Evolutionary conservation across 176 grass and related monocot species (phyloP), one percentile per base, ranked within the genome.

Genomic region (Juncus inflexus): DNA sequence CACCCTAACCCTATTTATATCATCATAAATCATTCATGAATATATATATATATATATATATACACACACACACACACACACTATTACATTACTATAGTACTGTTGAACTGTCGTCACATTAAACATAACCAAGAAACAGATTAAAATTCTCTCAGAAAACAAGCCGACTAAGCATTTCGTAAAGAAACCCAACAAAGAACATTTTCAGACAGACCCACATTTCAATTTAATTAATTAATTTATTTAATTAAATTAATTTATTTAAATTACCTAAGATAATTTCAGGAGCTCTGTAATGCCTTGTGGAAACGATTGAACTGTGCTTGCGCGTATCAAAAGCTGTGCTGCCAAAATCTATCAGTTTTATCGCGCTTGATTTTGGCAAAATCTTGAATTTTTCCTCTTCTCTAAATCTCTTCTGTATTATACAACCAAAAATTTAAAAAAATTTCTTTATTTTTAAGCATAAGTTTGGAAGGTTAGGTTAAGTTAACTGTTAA

Each of bases 241-340:
- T 28, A 28, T 28, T 28, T 28, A 28, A n/a, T n/a, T n/a, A n/a
- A n/a, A n/a, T n/a, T n/a, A n/a, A n/a, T 28, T 28, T 28, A 28
- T 28, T 28, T 68, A 55, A 74, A 66, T 82, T 91, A 97, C 94
- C 94, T 91, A 97, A 91, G 58, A 97, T 91, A 47, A 97, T 80
- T 97, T 97, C 94, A 79, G 94, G 94, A 71, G 94, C 94, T 72
- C 94, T 89, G 82, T 97, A 97, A 86, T 97, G 94, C 82, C 94
- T 91, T 41, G 94, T 97, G 64, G 94, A 97, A 83, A 97, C 94
- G 86, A 97, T 91, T 40, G 79, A 91, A 67, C 45, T 86, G 87
- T 89, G 85, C 35, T 86, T 74, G 65, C 76, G 74, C 72, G 86
- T 84, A 80, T 97, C 84, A 84, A 82, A 91, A 73, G 85, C 85